A percentile compares a stretch with the other conserved stretches of the same genome.
phyloP scores from a whole-genome alignment of 1,139 yeast species.

The Candida sp. region DNA sequence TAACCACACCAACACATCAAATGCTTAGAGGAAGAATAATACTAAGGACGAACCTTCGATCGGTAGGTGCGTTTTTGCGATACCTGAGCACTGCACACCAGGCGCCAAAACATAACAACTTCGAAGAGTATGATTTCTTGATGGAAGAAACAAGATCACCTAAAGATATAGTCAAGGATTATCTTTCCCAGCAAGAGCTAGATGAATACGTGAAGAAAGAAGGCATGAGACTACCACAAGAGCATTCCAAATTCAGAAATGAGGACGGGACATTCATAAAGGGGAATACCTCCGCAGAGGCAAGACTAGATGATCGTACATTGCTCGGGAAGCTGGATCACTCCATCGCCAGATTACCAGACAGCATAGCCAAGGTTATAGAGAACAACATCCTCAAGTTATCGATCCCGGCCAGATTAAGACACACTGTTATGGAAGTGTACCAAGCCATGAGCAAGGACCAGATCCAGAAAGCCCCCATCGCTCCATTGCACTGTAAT shows the following conservation, averaged over 20 bases:
- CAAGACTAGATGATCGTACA: conserved; percentile 55
- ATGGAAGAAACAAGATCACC: conserved; percentile 7
- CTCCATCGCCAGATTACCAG: conserved; percentile 51
- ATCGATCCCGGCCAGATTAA: conserved; percentile 57
- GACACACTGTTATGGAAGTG: conserved; percentile 57
- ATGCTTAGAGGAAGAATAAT: not conserved
- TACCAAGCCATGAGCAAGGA: conserved; percentile 53
- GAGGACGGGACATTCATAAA: conserved; percentile 42
- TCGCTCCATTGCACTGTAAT: conserved; percentile 69
- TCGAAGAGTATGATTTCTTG: conserved; percentile 9
- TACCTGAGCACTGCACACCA: not conserved
- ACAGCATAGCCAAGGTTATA: conserved; percentile 56
- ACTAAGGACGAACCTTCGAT: not conserved
- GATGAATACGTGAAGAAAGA: not conserved
- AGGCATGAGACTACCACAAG: conserved; percentile 5
- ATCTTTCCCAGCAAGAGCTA: conserved; percentile 7
- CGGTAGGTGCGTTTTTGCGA: not conserved
- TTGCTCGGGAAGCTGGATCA: conserved; percentile 52
- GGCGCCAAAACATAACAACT: not conserved
- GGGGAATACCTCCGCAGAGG: conserved; percentile 52
- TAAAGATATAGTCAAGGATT: conserved; percentile 6
- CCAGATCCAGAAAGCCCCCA: conserved; percentile 57
- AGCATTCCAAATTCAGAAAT: conserved; percentile 39
- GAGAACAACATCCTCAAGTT: conserved; percentile 60
- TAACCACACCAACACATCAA: not conserved